phyloP scores from a whole-genome alignment of 768 basidiomycete genomes.

The Goffeauzyma gilvescens region DNA sequence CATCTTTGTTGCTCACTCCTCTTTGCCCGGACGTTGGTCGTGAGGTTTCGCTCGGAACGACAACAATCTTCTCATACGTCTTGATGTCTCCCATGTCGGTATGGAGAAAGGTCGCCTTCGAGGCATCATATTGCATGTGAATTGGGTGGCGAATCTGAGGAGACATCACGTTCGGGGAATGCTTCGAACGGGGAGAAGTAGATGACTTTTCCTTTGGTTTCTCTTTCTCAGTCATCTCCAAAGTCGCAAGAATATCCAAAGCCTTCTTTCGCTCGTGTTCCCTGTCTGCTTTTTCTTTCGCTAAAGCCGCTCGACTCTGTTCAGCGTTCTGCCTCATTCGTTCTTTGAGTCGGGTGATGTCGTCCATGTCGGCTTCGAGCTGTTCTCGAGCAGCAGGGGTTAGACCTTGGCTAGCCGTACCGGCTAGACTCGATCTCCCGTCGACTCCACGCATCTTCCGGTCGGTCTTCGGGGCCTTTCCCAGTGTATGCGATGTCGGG shows the following conservation, averaged over 20 bases:
- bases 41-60: neutral
- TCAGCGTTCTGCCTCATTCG: slow-evolving; percentile 5
- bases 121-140: neutral
- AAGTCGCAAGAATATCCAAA: neutral
- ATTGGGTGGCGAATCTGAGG: neutral
- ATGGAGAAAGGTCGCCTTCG: slow-evolving; percentile 4
- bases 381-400: neutral
- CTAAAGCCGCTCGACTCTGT: slow-evolving; percentile 1
- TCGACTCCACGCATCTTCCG: neutral
- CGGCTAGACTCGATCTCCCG: neutral
- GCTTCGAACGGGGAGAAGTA: neutral
- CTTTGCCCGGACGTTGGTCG: neutral
- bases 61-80: slow-evolving; percentile 2
- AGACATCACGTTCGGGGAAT: neutral
- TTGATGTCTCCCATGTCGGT: slow-evolving; percentile 9
- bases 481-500: neutral
- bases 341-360: neutral
- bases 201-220: slow-evolving; percentile 1
- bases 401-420: neutral
- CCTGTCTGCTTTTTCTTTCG: neutral
- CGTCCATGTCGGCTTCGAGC: neutral
- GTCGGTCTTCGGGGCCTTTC: neutral
- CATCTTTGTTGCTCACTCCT: neutral
- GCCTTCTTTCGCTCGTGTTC: neutral
- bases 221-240: neutral